A percentile compares a stretch with the other conserved stretches of the same genome.
Evolutionary conservation across 139 green algal species (phyloP).

Genomic region (Chara braunii): DNA sequence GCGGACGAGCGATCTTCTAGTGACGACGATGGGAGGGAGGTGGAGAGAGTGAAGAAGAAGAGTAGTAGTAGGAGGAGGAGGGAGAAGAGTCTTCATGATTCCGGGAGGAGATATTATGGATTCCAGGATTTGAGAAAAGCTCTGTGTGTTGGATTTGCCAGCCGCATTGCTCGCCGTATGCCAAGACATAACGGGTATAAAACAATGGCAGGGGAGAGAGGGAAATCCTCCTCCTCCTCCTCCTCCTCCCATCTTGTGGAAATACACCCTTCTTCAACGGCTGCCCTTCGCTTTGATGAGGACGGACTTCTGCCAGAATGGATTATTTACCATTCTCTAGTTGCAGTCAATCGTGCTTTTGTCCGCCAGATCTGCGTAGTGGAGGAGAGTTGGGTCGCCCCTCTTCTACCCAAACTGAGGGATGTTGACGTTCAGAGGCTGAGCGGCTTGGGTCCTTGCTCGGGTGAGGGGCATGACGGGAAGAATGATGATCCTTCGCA

Average conservation of each 20-base stretch:
- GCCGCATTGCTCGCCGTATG: slow-evolving; percentile 68
- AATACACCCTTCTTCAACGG: slow-evolving; percentile 64
- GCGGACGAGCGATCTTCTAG: too few relatives aligned
- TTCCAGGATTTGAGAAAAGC: slow-evolving; percentile 46
- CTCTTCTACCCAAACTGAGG: slow-evolving; percentile 58
- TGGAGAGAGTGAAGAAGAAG: neutral
- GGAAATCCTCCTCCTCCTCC: neutral
- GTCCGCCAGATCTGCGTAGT: slow-evolving; percentile 71
- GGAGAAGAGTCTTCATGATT: neutral
- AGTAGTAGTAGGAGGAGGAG: slow-evolving; percentile 1
- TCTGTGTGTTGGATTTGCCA: slow-evolving; percentile 70
- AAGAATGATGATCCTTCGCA: too few relatives aligned
- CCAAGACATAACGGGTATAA: slow-evolving; percentile 71
- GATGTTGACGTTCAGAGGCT: slow-evolving; percentile 55
- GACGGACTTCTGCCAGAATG: slow-evolving; percentile 86
- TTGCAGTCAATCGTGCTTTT: slow-evolving; percentile 65
- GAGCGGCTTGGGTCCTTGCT: slow-evolving; percentile 9
- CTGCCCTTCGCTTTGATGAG: slow-evolving; percentile 52
- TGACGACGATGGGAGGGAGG: too few relatives aligned
- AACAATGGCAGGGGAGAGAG: too few relatives aligned
- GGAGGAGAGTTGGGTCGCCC: slow-evolving; percentile 57
- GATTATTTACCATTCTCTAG: slow-evolving; percentile 86
- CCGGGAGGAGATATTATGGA: neutral
- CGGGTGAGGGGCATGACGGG: too few relatives aligned
- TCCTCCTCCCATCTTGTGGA: slow-evolving; percentile 32